These are phyloP conservation scores for Oryza glumipatula DNA, from an alignment of 176 grass and related monocot genomes.

Conservation along the genomic window DNA sequence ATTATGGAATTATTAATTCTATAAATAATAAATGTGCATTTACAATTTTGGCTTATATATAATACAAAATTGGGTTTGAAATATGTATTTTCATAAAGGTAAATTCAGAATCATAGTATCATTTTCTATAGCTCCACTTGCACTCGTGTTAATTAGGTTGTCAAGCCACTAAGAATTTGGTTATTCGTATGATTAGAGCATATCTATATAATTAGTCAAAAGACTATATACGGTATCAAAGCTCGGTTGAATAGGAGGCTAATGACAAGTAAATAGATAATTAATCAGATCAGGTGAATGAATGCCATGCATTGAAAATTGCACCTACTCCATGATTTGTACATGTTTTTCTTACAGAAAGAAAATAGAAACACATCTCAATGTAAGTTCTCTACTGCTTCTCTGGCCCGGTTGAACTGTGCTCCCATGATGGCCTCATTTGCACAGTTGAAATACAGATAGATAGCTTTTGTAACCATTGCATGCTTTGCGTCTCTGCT, in stretches of 20 bases:
- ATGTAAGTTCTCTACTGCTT: neutral
- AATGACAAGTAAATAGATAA: neutral
- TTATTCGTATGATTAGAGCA: neutral
- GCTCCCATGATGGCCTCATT: neutral
- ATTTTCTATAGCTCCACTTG: neutral
- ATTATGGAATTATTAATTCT: too few relatives aligned
- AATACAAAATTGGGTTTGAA: neutral
- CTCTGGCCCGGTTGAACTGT: neutral
- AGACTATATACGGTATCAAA: neutral
- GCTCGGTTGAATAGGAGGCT: neutral
- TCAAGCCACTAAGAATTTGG: neutral
- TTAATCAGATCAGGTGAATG: neutral
- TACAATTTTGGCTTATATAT: neutral
- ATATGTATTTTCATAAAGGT: neutral
- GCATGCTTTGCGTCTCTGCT: neutral
- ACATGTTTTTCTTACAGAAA: neutral
- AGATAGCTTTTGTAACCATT: neutral
- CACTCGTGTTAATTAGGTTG: neutral
- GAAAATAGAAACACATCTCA: neutral
- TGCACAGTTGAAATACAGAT: constrained; percentile 17
- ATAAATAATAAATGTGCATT: neutral
- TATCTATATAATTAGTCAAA: neutral
- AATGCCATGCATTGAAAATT: neutral
- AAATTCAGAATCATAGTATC: neutral
- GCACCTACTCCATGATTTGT: neutral